Evolutionary conservation across 2,329 filamentous ascomycete species (phyloP).

Genomic region (Aureobasidium pullulans): DNA sequence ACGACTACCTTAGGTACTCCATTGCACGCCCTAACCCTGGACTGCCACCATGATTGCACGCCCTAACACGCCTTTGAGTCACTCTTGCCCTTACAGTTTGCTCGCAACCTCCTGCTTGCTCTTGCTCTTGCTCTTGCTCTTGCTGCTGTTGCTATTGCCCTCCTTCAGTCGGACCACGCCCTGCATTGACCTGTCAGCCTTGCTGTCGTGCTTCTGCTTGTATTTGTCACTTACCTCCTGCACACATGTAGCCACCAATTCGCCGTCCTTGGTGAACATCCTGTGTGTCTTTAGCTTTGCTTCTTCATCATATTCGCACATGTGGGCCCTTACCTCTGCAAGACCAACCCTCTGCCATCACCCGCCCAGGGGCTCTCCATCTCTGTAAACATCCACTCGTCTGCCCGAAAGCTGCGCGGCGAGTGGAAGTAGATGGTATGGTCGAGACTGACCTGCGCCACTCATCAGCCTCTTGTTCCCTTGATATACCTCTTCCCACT

Average conservation of each 20-base stretch:
- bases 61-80: background rate
- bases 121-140: background rate
- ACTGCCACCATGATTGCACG: background rate
- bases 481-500: background rate
- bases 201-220: background rate
- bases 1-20: background rate
- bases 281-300: background rate
- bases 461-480: background rate
- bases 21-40: background rate
- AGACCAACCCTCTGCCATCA: slow-evolving; percentile 68
- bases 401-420: slow-evolving; percentile 42
- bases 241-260: slow-evolving; percentile 67
- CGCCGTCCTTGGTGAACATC: slow-evolving; percentile 65
- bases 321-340: slow-evolving; percentile 44
- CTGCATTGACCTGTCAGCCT: slow-evolving; percentile 27
- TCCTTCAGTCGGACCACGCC: slow-evolving; percentile 47
- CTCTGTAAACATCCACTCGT: slow-evolving; percentile 72
- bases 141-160: slow-evolving; percentile 13
- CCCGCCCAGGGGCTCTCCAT: slow-evolving; percentile 76
- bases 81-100: slow-evolving; percentile 16
- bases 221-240: slow-evolving; percentile 54
- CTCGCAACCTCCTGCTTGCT: background rate
- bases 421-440: slow-evolving; percentile 55
- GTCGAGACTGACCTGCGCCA: slow-evolving; percentile 49
- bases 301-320: background rate